Percentiles rank a stretch among this genome's conserved stretches.
Evolutionary conservation across 371 early-diverging fungal species (phyloP).

Genomic region (Entomophthora muscae): DNA sequence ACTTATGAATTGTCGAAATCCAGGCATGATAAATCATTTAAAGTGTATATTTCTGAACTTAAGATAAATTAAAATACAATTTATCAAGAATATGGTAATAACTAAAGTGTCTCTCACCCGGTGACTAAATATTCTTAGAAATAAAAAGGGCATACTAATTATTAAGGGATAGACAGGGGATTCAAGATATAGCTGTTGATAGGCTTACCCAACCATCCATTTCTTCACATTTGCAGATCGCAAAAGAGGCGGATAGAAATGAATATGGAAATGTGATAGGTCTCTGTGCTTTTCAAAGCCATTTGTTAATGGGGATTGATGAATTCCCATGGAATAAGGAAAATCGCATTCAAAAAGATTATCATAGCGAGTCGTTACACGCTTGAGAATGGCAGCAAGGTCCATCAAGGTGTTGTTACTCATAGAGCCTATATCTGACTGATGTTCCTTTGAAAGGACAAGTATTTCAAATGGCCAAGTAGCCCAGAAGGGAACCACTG

Average conservation of each 20-base stretch:
- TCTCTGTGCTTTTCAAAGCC: slow-evolving; percentile 22
- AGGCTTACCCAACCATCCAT: slow-evolving; percentile 75
- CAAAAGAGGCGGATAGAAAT: slow-evolving; percentile 87
- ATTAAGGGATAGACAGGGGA: too few species aligned
- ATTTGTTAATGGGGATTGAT: slow-evolving; percentile 46
- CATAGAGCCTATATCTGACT: slow-evolving; percentile 32
- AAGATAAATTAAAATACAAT: too few species aligned
- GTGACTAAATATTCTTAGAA: too few species aligned
- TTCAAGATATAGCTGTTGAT: too few species aligned
- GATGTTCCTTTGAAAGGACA: slow-evolving; percentile 53
- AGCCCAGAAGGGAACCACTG: slow-evolving; percentile 87
- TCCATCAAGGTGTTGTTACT: slow-evolving; percentile 22
- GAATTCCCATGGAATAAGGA: slow-evolving; percentile 91
- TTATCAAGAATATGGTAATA: too few species aligned
- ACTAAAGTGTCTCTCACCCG: too few species aligned
- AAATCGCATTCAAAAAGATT: slow-evolving; percentile 80
- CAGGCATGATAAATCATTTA: too few species aligned
- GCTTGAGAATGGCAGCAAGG: slow-evolving; percentile 52
- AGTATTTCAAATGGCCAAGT: slow-evolving; percentile 90
- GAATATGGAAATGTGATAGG: slow-evolving; percentile 62
- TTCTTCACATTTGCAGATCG: slow-evolving; percentile 77
- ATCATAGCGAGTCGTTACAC: slow-evolving; percentile 71
- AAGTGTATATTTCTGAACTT: too few species aligned
- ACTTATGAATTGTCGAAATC: too few species aligned
- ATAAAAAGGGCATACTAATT: too few species aligned